Evolutionary conservation across 768 basidiomycete species (phyloP).

Genomic region (Boletus rubescentipes): DNA sequence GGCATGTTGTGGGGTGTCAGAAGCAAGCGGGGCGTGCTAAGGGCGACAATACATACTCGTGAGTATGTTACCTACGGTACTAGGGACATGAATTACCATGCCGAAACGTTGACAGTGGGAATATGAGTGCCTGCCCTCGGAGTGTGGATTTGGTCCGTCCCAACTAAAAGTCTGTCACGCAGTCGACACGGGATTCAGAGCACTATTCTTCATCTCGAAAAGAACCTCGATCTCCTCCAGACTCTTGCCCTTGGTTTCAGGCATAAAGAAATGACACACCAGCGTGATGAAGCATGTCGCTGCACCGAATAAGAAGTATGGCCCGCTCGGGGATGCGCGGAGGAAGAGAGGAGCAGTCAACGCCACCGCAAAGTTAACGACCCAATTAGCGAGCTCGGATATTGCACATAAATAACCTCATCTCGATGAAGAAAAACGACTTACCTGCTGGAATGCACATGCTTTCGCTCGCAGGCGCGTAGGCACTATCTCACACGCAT

Average conservation of each 20-base stretch:
- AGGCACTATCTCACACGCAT: constrained; percentile 48
- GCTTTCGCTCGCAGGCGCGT: constrained; percentile 44
- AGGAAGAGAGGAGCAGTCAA: constrained; percentile 49
- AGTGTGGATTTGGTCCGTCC: no score
- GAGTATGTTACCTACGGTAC: no score
- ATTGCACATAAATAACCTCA: constrained; percentile 5
- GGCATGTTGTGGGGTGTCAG: neutral
- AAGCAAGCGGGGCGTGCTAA: neutral
- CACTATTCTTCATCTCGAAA: constrained; percentile 29
- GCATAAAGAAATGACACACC: constrained; percentile 40
- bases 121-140: neutral
- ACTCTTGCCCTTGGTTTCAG: constrained; percentile 45
- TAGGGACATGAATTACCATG: neutral
- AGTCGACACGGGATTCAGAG: neutral
- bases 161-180: neutral
- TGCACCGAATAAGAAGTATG: constrained; percentile 47
- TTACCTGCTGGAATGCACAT: constrained; percentile 44
- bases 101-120: neutral
- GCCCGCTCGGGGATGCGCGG: constrained; percentile 41
- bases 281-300: constrained; percentile 37
- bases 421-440: constrained; percentile 6
- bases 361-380: constrained; percentile 44
- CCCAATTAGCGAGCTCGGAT: constrained; percentile 25
- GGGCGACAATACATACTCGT: neutral
- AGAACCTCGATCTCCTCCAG: constrained; percentile 42